phyloP scores from a whole-genome alignment of 176 grass and related monocot species.

The Eragrostis nindensis region DNA sequence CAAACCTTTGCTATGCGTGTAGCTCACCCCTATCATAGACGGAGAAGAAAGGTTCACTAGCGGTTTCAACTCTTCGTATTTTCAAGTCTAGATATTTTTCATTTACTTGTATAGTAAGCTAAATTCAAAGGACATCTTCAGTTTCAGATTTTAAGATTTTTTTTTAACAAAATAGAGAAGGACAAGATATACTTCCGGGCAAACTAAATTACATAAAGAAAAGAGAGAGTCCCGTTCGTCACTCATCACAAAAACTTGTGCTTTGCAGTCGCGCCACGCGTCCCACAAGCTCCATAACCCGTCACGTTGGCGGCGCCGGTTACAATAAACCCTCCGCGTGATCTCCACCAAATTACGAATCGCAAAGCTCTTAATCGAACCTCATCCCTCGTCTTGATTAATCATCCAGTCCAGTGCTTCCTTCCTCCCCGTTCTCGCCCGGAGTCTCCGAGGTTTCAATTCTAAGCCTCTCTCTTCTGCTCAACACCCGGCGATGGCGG shows the following conservation, averaged over 20 bases:
- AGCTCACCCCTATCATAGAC: too few relatives aligned
- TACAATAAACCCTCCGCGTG: neutral
- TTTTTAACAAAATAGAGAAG: neutral
- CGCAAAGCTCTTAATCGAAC: neutral
- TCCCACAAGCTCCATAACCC: neutral
- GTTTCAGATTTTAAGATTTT: too few relatives aligned
- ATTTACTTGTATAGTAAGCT: neutral
- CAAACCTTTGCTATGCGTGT: neutral
- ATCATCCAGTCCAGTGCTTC: neutral
- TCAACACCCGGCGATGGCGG: neutral
- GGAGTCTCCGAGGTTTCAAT: slow-evolving; percentile 6
- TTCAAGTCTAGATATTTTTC: neutral
- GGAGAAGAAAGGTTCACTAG: neutral
- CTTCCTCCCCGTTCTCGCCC: neutral
- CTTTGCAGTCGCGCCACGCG: neutral
- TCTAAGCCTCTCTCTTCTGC: neutral
- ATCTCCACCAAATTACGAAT: neutral
- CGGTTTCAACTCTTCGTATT: neutral
- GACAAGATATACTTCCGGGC: neutral
- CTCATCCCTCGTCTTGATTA: neutral
- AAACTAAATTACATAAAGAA: neutral
- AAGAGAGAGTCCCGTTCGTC: neutral
- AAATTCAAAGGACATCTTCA: too few relatives aligned
- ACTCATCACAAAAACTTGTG: neutral
- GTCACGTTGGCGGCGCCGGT: neutral